A percentile compares a stretch with the other conserved stretches of the same genome.
phyloP scores from a whole-genome alignment of 208 protist species.

The Leishmania major region DNA sequence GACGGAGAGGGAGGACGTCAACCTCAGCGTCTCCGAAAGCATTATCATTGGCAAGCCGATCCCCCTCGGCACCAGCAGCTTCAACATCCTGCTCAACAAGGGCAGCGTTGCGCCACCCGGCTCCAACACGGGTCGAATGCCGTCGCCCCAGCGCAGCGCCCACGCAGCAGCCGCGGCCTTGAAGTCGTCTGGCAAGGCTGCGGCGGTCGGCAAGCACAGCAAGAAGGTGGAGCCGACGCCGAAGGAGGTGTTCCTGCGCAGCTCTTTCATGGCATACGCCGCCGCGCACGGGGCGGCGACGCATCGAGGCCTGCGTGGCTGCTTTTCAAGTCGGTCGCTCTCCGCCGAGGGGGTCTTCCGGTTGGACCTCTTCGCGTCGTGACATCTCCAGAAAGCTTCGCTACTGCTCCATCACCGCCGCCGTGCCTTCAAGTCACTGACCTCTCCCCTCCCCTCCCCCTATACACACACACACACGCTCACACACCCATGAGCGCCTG shows the following conservation, averaged over 20 bases:
- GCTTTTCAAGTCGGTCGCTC: constrained; percentile 25
- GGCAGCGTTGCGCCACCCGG: constrained; percentile 30
- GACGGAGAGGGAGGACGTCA: constrained; percentile 79
- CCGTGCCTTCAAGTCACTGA: neutral
- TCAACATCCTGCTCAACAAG: constrained; percentile 80
- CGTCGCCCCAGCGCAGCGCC: neutral
- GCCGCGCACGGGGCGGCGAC: constrained; percentile 9
- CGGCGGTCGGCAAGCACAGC: constrained; percentile 3
- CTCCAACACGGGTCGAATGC: constrained; percentile 20
- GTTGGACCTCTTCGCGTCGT: constrained; percentile 37
- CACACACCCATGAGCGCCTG: neutral
- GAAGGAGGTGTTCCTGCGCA: constrained; percentile 34
- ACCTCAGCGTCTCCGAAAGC: constrained; percentile 95
- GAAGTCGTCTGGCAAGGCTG: neutral
- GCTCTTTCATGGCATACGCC: constrained; percentile 18
- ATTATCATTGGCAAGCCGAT: constrained; percentile 99
- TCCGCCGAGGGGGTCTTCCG: constrained; percentile 42
- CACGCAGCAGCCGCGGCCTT: constrained; percentile 6
- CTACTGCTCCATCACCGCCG: neutral
- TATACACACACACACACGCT: neutral
- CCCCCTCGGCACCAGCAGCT: constrained; percentile 96
- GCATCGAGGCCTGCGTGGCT: constrained; percentile 6
- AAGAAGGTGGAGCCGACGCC: constrained; percentile 19
- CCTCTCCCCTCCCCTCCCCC: neutral
- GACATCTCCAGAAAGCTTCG: neutral